Conservation (phyloP, 73 alveolate species). For the Urostyla sp. region DNA sequence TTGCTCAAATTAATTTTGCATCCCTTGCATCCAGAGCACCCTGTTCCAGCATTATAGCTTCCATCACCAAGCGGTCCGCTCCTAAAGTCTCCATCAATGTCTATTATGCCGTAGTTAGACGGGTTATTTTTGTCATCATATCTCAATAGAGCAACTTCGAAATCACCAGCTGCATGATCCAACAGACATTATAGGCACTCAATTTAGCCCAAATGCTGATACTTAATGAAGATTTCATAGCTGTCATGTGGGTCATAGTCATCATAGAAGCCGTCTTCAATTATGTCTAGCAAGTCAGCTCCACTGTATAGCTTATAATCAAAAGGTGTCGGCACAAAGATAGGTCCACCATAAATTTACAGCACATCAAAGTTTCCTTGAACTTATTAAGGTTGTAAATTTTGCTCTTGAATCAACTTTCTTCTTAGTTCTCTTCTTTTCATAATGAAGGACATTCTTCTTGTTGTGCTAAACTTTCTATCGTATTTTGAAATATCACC, state of each 20-base stretch:
- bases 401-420: background rate
- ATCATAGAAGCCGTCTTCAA: background rate
- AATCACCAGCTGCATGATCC: background rate
- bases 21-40: background rate
- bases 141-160: background rate
- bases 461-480: background rate
- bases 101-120: background rate
- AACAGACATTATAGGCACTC: background rate
- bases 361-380: background rate
- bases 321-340: background rate
- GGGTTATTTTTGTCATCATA: background rate
- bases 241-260: background rate
- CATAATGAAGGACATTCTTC: background rate
- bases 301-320: background rate
- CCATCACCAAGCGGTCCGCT: background rate
- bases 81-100: background rate
- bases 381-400: background rate
- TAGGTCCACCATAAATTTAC: background rate
- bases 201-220: background rate
- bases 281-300: background rate
- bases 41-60: background rate
- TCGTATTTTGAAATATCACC: background rate
- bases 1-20: background rate
- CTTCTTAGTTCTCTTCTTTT: background rate
- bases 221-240: background rate